Base-by-base conservation (phyloP, 179 eudicot genomes). In the Dionaea muscipula region DNA sequence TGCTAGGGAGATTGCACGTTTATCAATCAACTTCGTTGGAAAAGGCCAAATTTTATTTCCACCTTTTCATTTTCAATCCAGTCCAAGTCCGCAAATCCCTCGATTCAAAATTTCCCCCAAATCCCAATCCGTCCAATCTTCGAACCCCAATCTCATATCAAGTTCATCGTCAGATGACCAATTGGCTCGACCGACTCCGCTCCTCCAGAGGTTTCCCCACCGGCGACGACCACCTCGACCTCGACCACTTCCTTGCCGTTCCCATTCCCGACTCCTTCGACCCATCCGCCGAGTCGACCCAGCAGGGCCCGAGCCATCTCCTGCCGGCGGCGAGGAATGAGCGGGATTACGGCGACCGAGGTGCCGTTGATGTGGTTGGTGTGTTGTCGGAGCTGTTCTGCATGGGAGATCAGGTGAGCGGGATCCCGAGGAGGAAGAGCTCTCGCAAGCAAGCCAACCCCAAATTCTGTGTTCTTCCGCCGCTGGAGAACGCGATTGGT, bases 201-300 rank as follows among this genome's bases (percentile, higher is more conserved):
- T 60, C 56, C 47, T 48, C 64, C 16, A 36, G 64, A 60, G 64
- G 56, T 26, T 59, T 59, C 33, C 63, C 63, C 28, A 38, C 63
- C 28, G 55, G 20, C 55, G 62, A 58, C 28, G n/a, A 22, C n/a
- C 18, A 38, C 45, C 26, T 21, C 62, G 54, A 47, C 25, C 53
- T 47, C 2, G 54, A 59, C 46, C 27, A 59, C 22, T 47, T 47
- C 54, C 26, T 59, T 44, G 18, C 63, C 55, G n/a, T n/a, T n/a
- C n/a, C n/a, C n/a, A n/a, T n/a, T n/a, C 12, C 23, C 27, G 31
- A 20, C 16, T 9, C 15, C 31, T 16, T 47, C 26, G 23, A 26
- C 11, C 37, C 55, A 12, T 5, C 50, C 37, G 15, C 3, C 35
- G 17, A 28, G 22, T 53, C 56, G 10, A 33, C 41, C 31, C 56